Evolutionary conservation across 208 protist genomes (phyloP).

Genomic region (Sergeia podlipaevii): DNA sequence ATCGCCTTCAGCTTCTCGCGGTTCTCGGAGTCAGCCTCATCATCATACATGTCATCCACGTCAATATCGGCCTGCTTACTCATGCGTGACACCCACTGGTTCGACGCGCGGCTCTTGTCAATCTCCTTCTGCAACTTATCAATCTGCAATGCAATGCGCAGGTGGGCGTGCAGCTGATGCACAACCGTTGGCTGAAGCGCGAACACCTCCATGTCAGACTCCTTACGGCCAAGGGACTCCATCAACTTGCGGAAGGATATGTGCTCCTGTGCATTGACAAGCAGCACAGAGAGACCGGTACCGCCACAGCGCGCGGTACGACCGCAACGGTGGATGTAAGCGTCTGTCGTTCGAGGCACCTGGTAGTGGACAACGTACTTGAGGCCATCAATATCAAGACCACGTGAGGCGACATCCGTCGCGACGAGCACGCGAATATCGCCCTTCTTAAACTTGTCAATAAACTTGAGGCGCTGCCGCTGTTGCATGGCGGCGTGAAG

Average conservation of each 20-base stretch:
- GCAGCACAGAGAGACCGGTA: conserved; percentile 71
- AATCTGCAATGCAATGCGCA: conserved; percentile 78
- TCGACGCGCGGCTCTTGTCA: conserved; percentile 60
- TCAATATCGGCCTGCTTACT: conserved; percentile 73
- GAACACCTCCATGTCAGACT: conserved; percentile 72
- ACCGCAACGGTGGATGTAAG: conserved; percentile 97
- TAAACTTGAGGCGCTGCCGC: conserved; percentile 96
- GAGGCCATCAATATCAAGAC: conserved; percentile 95
- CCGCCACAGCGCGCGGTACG: conserved; percentile 93
- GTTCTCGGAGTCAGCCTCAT: conserved; percentile 65
- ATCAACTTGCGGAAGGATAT: conserved; percentile 81
- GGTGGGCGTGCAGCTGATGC: conserved; percentile 71
- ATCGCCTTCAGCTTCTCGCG: conserved; percentile 75
- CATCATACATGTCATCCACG: conserved; percentile 79
- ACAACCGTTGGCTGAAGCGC: conserved; percentile 76
- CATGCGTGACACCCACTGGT: conserved; percentile 76
- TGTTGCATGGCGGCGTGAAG: conserved; percentile 98
- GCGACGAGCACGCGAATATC: conserved; percentile 82
- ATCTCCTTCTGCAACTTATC: conserved; percentile 88
- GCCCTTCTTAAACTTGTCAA: conserved; percentile 90
- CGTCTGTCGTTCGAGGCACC: conserved; percentile 91
- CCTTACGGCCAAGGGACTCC: conserved; percentile 60
- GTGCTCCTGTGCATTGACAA: conserved; percentile 89
- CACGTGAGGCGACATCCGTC: conserved; percentile 92
- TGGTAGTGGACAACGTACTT: conserved; percentile 98